A percentile compares a stretch with the other conserved stretches of the same genome.
phyloP scores from a whole-genome alignment of 1,284 basidiomycete species.

The Trichosporon ovoides region DNA sequence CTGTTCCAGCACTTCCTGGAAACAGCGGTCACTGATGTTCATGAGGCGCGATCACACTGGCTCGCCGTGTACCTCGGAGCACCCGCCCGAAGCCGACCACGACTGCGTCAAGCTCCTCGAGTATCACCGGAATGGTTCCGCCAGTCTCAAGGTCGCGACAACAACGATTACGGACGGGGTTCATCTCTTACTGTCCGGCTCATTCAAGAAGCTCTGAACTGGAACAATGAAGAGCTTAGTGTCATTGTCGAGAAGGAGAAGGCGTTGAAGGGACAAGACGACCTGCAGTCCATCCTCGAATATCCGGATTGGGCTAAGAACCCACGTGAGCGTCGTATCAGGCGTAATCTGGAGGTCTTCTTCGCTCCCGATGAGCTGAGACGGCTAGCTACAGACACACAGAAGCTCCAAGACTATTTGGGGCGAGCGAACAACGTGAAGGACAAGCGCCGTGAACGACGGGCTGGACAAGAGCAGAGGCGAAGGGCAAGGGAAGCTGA shows the following conservation, averaged over 20 bases:
- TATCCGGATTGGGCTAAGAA: background rate
- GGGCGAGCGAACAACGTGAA: background rate
- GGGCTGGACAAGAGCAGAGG: background rate
- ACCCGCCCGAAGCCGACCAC: background rate
- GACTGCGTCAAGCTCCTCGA: constrained; percentile 6
- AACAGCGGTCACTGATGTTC: constrained; percentile 4
- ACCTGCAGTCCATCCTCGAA: background rate
- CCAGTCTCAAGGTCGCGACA: background rate
- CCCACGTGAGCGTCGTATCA: background rate
- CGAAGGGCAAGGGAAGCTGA: background rate
- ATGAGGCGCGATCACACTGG: constrained; percentile 7
- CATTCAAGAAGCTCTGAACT: constrained; percentile 2
- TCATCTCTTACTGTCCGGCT: background rate
- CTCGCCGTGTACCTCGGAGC: constrained; percentile 10
- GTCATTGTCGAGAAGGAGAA: constrained; percentile 8
- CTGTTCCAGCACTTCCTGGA: constrained; percentile 12
- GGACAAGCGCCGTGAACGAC: background rate
- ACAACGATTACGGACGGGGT: background rate
- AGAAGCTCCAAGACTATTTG: background rate
- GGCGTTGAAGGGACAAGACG: background rate
- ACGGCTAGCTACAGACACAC: background rate
- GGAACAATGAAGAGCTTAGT: constrained; percentile 6
- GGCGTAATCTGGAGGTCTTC: constrained; percentile 1
- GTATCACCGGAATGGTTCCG: constrained; percentile 20
- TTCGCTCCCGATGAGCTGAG: constrained; percentile 1